A percentile compares a stretch with the other conserved stretches of the same genome.
Conservation (phyloP, 2,329 filamentous ascomycete genomes). For the Exophiala sp. region DNA sequence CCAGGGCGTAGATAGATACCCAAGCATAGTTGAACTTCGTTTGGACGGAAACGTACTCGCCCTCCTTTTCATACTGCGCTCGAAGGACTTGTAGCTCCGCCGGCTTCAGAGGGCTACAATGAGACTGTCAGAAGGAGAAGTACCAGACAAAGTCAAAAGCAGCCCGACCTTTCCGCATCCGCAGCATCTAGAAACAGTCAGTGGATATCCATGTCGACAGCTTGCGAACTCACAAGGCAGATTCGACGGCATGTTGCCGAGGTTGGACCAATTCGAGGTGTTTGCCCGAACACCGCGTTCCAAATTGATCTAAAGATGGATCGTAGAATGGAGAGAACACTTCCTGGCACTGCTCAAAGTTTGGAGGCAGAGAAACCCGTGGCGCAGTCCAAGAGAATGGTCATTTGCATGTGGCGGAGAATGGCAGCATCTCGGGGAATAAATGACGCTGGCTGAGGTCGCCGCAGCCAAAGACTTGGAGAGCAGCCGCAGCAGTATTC, state of each 20-base stretch:
- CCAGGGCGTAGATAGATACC: conserved; percentile 50
- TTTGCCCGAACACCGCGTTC: no score
- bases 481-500: background rate
- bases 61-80: conserved; percentile 94
- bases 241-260: conserved; percentile 39
- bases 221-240: conserved; percentile 44
- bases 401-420: background rate
- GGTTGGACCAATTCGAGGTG: no score
- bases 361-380: background rate
- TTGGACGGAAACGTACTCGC: conserved; percentile 91
- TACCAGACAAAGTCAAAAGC: conserved; percentile 16
- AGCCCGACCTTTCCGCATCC: conserved; percentile 80
- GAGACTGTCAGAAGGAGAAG: conserved; percentile 2
- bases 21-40: conserved; percentile 99
- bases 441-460: conserved; percentile 13
- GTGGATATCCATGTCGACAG: background rate
- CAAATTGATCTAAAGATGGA: no score
- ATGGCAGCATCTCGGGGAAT: no score
- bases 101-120: conserved; percentile 70
- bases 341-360: no score
- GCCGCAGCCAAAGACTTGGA: no score
- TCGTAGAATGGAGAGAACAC: no score
- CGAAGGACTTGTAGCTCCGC: conserved; percentile 89
- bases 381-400: background rate
- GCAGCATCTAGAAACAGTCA: conserved; percentile 67